phyloP scores from a whole-genome alignment of 179 eudicot species.

The Heliamphora pulchella region DNA sequence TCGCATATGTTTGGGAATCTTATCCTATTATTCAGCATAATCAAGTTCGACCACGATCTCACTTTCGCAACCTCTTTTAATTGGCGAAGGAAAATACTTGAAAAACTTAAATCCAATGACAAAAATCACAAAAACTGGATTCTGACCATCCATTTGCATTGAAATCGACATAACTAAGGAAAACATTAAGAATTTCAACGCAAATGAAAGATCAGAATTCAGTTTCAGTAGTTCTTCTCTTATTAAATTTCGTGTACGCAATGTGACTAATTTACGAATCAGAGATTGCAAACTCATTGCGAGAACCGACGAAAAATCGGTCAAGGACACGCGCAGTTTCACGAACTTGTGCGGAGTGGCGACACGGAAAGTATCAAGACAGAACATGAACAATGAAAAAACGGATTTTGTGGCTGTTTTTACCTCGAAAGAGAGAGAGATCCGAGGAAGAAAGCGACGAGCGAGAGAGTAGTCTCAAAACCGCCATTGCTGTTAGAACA shows the following conservation, averaged over 20 bases:
- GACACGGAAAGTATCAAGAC: neutral
- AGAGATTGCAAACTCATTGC: neutral
- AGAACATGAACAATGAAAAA: neutral
- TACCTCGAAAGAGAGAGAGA: conserved; percentile 26
- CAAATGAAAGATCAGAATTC: neutral
- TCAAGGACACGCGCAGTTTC: neutral
- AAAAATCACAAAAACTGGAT: too few species aligned
- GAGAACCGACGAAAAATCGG: too few species aligned
- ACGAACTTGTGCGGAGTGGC: neutral
- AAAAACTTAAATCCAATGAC: too few species aligned
- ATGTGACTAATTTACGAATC: neutral
- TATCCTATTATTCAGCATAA: too few species aligned
- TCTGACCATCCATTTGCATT: too few species aligned
- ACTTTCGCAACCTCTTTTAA: too few species aligned
- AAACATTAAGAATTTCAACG: too few species aligned
- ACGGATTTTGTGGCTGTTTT: neutral
- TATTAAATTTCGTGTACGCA: neutral
- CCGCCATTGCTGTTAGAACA: conserved; percentile 24
- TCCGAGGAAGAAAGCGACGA: conserved; percentile 23
- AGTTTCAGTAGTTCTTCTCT: neutral
- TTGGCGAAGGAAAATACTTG: too few species aligned
- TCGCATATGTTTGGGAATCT: too few species aligned
- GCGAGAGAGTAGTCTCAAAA: conserved; percentile 32
- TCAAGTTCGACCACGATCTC: too few species aligned
- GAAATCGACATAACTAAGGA: too few species aligned